Evolutionary conservation across 2,329 filamentous ascomycete genomes (phyloP), one percentile per base, ranked within the genome.

Genomic region (Epichloe baconii): DNA sequence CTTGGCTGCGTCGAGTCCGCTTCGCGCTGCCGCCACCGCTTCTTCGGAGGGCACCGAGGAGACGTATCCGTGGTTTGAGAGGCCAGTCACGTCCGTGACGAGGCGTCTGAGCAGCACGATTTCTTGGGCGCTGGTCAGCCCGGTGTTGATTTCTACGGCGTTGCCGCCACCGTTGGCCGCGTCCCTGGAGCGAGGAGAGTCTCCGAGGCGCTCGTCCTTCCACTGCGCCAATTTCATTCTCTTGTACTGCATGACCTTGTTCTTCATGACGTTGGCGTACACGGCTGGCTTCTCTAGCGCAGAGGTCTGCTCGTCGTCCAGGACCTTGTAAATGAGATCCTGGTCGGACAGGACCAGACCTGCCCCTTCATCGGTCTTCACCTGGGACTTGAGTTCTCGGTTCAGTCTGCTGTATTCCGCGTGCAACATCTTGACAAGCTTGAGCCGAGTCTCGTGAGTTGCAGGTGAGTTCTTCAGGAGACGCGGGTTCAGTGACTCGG

Each of bases 191-290:
- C 15, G 19, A n/a, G 41, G 31, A 14, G 21, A 5, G 17, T 68
- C 66, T 50, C 66, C 64, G 42, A 64, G 54, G 45, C 79, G 71
- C 55, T 84, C 80, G 34, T 79, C 75, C 53, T 79, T 78, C 88
- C 90, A 97, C 45, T 86, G 77, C 3, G 76, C 73, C 3, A 80
- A 62, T 0, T 72, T 73, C 85, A 95, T 90, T 55, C 84, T 85
- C 61, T 85, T 88, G 62, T 89, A 82, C 43, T 75, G 75, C 59
- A 85, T 76, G 53, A 97, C 84, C 36, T 82, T 82, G 57, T 88
- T 86, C 62, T 90, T 94, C 64, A 97, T 80, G 26, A 89, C 73
- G 59, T 95, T 95, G 7, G 77, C 73, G 61, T 98, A 98, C 31
- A 97, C 80, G 0, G 76, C 68, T 1, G 76, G 69, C 53, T 83